phyloP scores from a whole-genome alignment of 2,329 filamentous ascomycete species.

The Botrytis hyacinthi region DNA sequence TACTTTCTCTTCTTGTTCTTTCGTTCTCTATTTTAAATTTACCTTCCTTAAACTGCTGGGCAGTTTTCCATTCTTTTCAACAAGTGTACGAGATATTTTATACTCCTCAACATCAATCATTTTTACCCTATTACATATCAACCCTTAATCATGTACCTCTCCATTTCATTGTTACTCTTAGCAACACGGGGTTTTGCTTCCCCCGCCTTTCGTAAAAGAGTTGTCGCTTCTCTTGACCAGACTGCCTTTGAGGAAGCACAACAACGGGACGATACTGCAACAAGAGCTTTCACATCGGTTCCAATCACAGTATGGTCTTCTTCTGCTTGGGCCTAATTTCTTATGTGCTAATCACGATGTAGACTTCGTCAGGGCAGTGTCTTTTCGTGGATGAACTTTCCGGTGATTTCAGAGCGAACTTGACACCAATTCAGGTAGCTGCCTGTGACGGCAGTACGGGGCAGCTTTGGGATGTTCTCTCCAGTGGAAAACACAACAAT shows the following conservation, averaged over 20 bases:
- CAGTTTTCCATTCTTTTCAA: constrained; percentile 10
- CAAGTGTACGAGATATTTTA: not conserved
- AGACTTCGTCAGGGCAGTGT: constrained; percentile 41
- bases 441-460: constrained; percentile 42
- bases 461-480: constrained; percentile 47
- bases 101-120: not conserved
- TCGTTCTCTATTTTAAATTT: not conserved
- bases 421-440: constrained; percentile 44
- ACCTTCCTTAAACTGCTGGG: constrained; percentile 6
- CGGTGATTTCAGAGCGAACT: constrained; percentile 47
- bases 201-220: not conserved
- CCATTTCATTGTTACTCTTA: constrained; percentile 5
- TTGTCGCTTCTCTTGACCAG: constrained; percentile 17
- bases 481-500: constrained; percentile 52
- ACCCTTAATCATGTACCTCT: constrained; percentile 5
- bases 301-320: constrained; percentile 42
- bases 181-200: constrained; percentile 9
- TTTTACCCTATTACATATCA: not conserved
- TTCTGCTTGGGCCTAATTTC: not conserved
- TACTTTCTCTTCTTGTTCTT: not conserved
- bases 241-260: constrained; percentile 46
- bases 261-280: constrained; percentile 43
- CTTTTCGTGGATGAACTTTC: constrained; percentile 46
- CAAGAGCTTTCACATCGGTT: constrained; percentile 42
- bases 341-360: not conserved